Conservation (phyloP, 1,284 basidiomycete species). For the Cyathus olla region DNA sequence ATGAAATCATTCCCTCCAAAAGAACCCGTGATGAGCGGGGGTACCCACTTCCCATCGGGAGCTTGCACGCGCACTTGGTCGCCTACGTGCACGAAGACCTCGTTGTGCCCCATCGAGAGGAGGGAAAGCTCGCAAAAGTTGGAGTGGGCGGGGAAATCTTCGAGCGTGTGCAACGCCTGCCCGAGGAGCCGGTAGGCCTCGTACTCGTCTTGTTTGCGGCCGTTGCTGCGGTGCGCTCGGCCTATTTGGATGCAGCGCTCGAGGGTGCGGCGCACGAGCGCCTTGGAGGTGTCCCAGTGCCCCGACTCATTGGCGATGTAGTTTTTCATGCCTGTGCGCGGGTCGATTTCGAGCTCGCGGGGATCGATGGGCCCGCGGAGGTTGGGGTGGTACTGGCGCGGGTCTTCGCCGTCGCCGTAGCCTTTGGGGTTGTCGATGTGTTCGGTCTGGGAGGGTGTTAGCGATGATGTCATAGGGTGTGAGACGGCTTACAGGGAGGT, state of each 20-base stretch:
- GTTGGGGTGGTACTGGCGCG: constrained; percentile 79
- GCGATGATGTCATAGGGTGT: constrained; percentile 17
- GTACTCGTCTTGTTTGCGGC: constrained; percentile 81
- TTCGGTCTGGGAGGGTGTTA: constrained; percentile 64
- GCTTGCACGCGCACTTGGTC: constrained; percentile 83
- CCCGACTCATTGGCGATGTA: constrained; percentile 92
- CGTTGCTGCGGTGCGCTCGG: constrained; percentile 65
- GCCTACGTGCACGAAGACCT: constrained; percentile 94
- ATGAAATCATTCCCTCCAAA: constrained; percentile 92
- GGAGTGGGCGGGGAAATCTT: constrained; percentile 92
- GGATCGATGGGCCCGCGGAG: constrained; percentile 82
- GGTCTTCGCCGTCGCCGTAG: constrained; percentile 89
- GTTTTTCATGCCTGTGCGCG: constrained; percentile 93
- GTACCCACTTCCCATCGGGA: constrained; percentile 81
- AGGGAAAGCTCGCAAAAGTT: constrained; percentile 90
- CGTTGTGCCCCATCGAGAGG: constrained; percentile 76
- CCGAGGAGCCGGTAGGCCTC: constrained; percentile 88
- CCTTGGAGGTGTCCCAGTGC: constrained; percentile 90
- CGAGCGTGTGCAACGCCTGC: constrained; percentile 82
- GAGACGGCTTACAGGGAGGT: constrained; percentile 72
- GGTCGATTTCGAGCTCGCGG: constrained; percentile 89
- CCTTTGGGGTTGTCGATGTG: constrained; percentile 93
- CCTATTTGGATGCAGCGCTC: constrained; percentile 78
- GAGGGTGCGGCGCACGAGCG: constrained; percentile 84
- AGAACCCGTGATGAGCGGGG: constrained; percentile 89